Conservation (phyloP, 2,329 filamentous ascomycete genomes). For the Phialophora tarda region DNA sequence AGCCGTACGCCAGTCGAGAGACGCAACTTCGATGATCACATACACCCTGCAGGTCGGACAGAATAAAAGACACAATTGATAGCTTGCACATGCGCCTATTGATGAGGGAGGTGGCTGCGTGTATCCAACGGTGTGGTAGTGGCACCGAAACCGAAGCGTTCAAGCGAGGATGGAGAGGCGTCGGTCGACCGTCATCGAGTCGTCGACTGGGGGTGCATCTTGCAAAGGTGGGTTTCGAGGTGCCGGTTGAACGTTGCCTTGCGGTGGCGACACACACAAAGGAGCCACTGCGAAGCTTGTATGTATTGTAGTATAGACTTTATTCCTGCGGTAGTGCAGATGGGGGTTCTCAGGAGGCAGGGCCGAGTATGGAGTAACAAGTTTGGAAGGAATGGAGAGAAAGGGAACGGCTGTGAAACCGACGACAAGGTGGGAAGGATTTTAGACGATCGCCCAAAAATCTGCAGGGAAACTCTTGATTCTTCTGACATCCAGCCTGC, state of each 20-base stretch:
- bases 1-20: neutral
- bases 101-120: neutral
- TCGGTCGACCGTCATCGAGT: conserved; percentile 7
- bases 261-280: neutral
- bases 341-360: conserved; percentile 8
- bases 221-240: conserved; percentile 8
- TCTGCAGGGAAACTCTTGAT: conserved; percentile 19
- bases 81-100: neutral
- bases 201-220: conserved; percentile 8
- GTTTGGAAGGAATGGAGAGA: conserved; percentile 9
- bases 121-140: neutral
- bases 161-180: conserved; percentile 6
- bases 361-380: neutral
- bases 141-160: conserved; percentile 9
- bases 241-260: neutral
- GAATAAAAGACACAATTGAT: neutral
- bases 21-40: neutral
- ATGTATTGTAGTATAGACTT: neutral
- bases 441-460: conserved; percentile 19
- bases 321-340: neutral
- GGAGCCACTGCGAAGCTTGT: neutral
- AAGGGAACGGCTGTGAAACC: conserved; percentile 14
- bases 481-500: neutral
- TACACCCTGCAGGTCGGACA: neutral
- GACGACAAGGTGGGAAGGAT: conserved; percentile 23